Evolutionary conservation across 495 filamentous ascomycete genomes (phyloP), one percentile per base, ranked within the genome.

Genomic region (Penicillium canescens): DNA sequence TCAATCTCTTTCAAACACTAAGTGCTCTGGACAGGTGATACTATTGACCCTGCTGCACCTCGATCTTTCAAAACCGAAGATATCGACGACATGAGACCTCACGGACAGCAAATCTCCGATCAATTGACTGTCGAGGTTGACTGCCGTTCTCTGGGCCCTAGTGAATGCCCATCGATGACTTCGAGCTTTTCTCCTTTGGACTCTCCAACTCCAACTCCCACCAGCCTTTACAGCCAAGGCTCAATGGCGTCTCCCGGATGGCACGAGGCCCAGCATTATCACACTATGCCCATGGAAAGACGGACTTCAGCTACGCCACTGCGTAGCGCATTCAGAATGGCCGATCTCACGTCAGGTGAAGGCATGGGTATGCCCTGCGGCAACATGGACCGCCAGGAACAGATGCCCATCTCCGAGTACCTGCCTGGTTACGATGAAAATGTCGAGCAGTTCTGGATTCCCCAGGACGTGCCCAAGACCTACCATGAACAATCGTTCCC

Each of bases 151-250:
- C 50, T 76, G 61, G 71, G 73, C 49, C 67, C 74, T 23, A 76
- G 66, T 65, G 72, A 73, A 50, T 78, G 73, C 60, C 73, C 71
- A n/a, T 76, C 73, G 16, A 76, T 74, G 71, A 69, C 60, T 40
- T 74, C 73, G 8, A 75, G 70, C 53, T 78, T 74, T 55, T 78
- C 73, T 36, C 71, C 72, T 47, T 59, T 75, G 58, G 73, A 76
- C 45, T 78, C 75, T 28, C 73, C 73, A 0, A 76, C 69, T 20
- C 72, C 72, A 1, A 78, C 75, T 1, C 75, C 75, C 5, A 75
- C 73, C 14, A 76, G 70, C 52, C 57, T 75, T 16, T 76, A 76
- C 54, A 75, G 75, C 46, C 72, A 76, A 43, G 61, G 65, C 33
- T 73, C 73, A 2, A 45, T 78, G 52, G 68, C 71, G 23, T 76